A percentile compares a stretch with the other conserved stretches of the same genome.
phyloP scores from a whole-genome alignment of 2,329 filamentous ascomycete species.

The Aspergillus hiratsukae region DNA sequence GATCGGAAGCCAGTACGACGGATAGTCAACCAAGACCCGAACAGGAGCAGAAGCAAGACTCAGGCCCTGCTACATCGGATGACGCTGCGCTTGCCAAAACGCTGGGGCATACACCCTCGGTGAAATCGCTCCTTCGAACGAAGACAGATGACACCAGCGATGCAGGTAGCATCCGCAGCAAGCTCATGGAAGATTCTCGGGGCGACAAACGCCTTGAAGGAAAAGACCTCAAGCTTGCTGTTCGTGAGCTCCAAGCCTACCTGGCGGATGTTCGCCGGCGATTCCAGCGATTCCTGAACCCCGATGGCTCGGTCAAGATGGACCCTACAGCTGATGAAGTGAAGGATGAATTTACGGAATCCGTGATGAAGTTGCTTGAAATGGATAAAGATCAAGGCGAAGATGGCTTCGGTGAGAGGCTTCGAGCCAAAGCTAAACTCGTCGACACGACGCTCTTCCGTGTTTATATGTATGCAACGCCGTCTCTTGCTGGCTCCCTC shows the following conservation, averaged over 20 bases:
- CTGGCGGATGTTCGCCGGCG: slow-evolving; percentile 75
- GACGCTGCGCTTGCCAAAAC: slow-evolving; percentile 20
- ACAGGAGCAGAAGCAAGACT: slow-evolving; percentile 22
- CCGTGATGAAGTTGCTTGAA: slow-evolving; percentile 44
- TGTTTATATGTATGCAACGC: slow-evolving; percentile 88
- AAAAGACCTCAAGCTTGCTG: slow-evolving; percentile 77
- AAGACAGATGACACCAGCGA: slow-evolving; percentile 38
- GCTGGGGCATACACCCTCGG: slow-evolving; percentile 32
- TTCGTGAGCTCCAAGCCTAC: slow-evolving; percentile 79
- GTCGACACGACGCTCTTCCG: slow-evolving; percentile 94
- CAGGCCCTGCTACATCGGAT: slow-evolving; percentile 23
- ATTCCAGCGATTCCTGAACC: slow-evolving; percentile 57
- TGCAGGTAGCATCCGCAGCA: slow-evolving; percentile 35
- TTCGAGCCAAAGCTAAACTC: slow-evolving; percentile 72
- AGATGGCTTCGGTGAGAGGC: slow-evolving; percentile 62
- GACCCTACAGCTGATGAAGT: slow-evolving; percentile 27
- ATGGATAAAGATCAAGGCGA: slow-evolving; percentile 48
- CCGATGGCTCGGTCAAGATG: slow-evolving; percentile 49
- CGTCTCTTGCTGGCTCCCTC: slow-evolving; percentile 77
- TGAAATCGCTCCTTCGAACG: slow-evolving; percentile 34
- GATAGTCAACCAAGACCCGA: slow-evolving; percentile 23
- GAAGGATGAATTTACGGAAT: slow-evolving; percentile 39
- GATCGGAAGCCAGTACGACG: slow-evolving; percentile 27
- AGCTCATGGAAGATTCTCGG: slow-evolving; percentile 23
- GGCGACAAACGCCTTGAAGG: slow-evolving; percentile 52